Base-by-base conservation (phyloP, 1,284 basidiomycete species). In the Ustilago loliicola region DNA sequence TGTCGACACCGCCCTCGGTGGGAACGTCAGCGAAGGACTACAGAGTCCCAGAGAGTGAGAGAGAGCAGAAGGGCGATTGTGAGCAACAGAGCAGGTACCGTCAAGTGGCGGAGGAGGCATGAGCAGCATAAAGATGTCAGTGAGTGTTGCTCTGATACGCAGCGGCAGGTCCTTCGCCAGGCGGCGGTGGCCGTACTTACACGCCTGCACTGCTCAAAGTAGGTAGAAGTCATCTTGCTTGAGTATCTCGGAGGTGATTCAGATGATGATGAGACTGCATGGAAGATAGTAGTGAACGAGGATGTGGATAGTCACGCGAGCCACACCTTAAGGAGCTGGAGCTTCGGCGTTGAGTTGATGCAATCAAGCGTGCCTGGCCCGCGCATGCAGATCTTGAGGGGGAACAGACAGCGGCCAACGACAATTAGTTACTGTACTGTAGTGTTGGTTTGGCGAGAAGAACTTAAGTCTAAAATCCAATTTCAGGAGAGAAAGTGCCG, bases 1-100 rank as follows among this genome's bases (percentile, higher is more conserved):
- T 98, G 86, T 98, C 92, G 86, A 99, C 91, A 78, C 96, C 96
- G 80, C 94, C 92, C 72, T 93, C 94, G 83, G 94, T 89, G 38
- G 93, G 90, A 34, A 99, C 96, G 87, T 97, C 93, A 34, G 80
- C 80, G 57, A 86, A 87, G 10, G 81, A 84, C 85, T 85, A 58
- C 27, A 45, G 19, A 15, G 36, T 30, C 30, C 52, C 17, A 17
- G 23, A 21, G 13, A 1, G 13, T 21, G 17, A n/a, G 25, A 55
- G n/a, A 23, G n/a, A 7, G n/a, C 15, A 23, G n/a, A n/a, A n/a
- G n/a, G n/a, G n/a, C n/a, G n/a, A n/a, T n/a, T n/a, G n/a, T n/a
- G n/a, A n/a, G n/a, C n/a, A n/a, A n/a, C n/a, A 45, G n/a, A 23
- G 38, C 38, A 6, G 17, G 38, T 13, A 17, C 38, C 42, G 42